phyloP scores from a whole-genome alignment of 2,329 filamentous ascomycete genomes.

The Ascosphaera aggregata region DNA sequence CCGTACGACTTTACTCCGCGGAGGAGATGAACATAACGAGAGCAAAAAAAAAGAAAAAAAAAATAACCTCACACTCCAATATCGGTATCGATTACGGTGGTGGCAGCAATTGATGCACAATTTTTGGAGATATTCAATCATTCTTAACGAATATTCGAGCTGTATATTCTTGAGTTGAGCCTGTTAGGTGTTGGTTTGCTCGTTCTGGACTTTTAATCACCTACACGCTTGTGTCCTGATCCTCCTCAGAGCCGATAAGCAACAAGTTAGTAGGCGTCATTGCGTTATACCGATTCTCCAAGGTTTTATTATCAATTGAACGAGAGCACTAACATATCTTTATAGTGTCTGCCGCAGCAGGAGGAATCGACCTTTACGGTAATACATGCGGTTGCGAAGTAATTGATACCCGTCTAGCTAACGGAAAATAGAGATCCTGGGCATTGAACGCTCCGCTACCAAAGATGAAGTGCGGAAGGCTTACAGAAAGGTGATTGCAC shows the following conservation, averaged over 20 bases:
- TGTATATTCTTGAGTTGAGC: neutral
- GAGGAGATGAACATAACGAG: neutral
- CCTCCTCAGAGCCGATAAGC: neutral
- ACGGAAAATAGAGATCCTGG: conserved; percentile 43
- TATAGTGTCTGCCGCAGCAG: neutral
- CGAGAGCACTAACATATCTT: neutral
- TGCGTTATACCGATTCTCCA: too few relatives aligned
- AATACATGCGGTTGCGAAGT: neutral
- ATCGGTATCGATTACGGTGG: neutral
- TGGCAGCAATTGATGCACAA: too few relatives aligned
- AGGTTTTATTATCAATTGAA: neutral
- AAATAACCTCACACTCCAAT: neutral
- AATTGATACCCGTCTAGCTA: conserved; percentile 6
- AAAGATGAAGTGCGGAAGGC: conserved; percentile 82
- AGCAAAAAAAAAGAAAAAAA: too few relatives aligned
- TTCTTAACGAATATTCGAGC: too few relatives aligned
- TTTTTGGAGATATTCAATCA: too few relatives aligned
- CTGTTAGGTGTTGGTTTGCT: neutral
- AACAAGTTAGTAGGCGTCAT: neutral
- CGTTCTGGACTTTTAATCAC: neutral
- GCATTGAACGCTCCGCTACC: conserved; percentile 45
- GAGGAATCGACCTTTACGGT: neutral
- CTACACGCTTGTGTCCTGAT: too few relatives aligned
- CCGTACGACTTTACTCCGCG: neutral
- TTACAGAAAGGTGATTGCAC: conserved; percentile 54